Evolutionary conservation across 1,284 basidiomycete genomes (phyloP).

Genomic region (Leucoagaricus sp.): DNA sequence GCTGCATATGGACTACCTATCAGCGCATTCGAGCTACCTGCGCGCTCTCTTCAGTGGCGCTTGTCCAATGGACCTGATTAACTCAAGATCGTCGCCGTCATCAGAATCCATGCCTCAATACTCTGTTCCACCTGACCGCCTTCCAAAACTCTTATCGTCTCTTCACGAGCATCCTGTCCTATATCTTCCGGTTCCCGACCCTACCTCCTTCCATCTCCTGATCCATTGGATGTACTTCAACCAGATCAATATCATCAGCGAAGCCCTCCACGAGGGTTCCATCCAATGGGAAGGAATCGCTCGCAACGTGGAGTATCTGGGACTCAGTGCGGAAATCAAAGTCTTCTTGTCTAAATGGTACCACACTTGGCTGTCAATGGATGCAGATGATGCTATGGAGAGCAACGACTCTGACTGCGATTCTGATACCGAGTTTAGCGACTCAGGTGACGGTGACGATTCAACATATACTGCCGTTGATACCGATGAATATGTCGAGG

Average conservation of each 20-base stretch:
- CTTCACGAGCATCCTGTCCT: constrained; percentile 63
- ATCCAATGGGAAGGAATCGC: constrained; percentile 78
- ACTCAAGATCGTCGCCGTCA: constrained; percentile 11
- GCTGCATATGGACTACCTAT: constrained; percentile 75
- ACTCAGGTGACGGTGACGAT: constrained; percentile 28
- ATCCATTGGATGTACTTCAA: constrained; percentile 83
- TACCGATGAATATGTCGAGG: constrained; percentile 32
- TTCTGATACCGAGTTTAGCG: constrained; percentile 33
- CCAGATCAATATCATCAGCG: constrained; percentile 56
- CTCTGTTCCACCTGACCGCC: constrained; percentile 42
- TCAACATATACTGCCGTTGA: constrained; percentile 29
- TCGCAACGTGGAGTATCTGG: constrained; percentile 81
- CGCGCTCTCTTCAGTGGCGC: constrained; percentile 67
- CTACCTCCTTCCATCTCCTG: constrained; percentile 67
- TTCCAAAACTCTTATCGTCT: constrained; percentile 67
- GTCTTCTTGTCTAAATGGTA: constrained; percentile 70
- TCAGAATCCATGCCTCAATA: constrained; percentile 34
- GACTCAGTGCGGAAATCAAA: constrained; percentile 67
- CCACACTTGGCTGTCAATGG: constrained; percentile 44
- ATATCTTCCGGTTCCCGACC: constrained; percentile 77
- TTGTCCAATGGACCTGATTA: constrained; percentile 54
- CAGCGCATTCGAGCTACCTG: constrained; percentile 71
- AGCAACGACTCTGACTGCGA: constrained; percentile 34
- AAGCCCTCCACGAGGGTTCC: constrained; percentile 56
- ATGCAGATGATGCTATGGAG: constrained; percentile 34